phyloP scores from a whole-genome alignment of 495 filamentous ascomycete genomes.

The Oidiodendron maius region DNA sequence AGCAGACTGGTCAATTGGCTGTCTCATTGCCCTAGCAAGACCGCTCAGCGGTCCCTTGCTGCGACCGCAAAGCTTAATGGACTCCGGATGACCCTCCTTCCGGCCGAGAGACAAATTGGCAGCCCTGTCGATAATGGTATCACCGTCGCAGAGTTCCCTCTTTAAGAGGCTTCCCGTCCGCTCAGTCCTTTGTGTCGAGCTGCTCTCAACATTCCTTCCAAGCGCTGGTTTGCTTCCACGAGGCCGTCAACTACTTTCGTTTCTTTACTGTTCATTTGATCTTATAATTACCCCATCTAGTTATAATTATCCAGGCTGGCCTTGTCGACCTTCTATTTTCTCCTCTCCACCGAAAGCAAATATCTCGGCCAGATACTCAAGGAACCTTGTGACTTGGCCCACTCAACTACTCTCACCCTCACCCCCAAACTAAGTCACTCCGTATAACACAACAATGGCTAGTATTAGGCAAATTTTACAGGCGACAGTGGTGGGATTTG shows the following conservation, averaged over 20 bases:
- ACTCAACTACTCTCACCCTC: too few relatives aligned
- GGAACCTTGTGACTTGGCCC: too few relatives aligned
- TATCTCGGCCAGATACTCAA: too few relatives aligned
- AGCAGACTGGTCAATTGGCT: too few relatives aligned
- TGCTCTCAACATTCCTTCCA: slow-evolving; percentile 30
- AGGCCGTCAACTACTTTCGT: slow-evolving; percentile 30
- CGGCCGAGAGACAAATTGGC: too few relatives aligned
- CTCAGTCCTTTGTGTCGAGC: slow-evolving; percentile 6
- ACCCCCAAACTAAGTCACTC: too few relatives aligned
- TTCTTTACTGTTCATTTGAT: slow-evolving; percentile 36
- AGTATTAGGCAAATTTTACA: slow-evolving; percentile 32
- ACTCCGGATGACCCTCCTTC: too few relatives aligned
- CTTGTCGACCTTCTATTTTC: slow-evolving; percentile 28
- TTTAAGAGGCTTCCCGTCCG: slow-evolving; percentile 18
- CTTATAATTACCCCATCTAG: slow-evolving; percentile 27
- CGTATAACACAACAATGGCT: too few relatives aligned
- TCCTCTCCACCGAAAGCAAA: not conserved
- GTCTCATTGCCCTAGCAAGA: too few relatives aligned
- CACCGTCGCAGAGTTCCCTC: slow-evolving; percentile 3
- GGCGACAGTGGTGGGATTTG: slow-evolving; percentile 38
- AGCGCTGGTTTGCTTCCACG: slow-evolving; percentile 54
- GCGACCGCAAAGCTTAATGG: too few relatives aligned
- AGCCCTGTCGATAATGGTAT: too few relatives aligned
- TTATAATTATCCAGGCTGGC: slow-evolving; percentile 36
- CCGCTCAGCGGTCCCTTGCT: too few relatives aligned